Evolutionary conservation across 2,329 filamentous ascomycete species (phyloP), one percentile per base, ranked within the genome.

Genomic region (Aspergillus ustus): DNA sequence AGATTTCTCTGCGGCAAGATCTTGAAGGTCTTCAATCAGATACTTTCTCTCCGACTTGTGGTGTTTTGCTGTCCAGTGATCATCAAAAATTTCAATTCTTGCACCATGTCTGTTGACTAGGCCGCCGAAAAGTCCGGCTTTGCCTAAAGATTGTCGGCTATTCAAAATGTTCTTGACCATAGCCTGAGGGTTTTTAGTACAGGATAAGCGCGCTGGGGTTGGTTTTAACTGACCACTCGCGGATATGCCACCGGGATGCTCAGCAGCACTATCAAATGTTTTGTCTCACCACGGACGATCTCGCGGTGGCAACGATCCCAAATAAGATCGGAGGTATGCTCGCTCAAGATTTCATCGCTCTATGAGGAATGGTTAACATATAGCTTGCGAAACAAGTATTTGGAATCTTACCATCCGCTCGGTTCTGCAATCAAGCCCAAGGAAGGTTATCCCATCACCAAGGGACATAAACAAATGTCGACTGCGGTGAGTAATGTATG

Each of bases 1-100:
- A 15, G 92, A 97, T 75, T 96, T 96, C 74, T 95, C 92, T 22
- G 92, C 92, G 8, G 96, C 93, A 62, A 99, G 83, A 70, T 97
- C 92, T 77, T 99, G 96, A 28, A 99, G 81, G 70, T 97, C 93
- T 73, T 95, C 91, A 45, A 99, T 87, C 64, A 98, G 84, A 76
- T 91, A 90, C 64, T 89, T 91, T 54, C 95, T 88, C 78, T 99
- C 95, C 28, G 87, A 84, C 75, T 98, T 99, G 80, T 98, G 93
- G 72, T 93, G 91, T 73, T 92, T 96, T 43, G 94, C 92, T 0
- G 94, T 97, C 95, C 95, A 99, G 74, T 99, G 94, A 75, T 98
- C 95, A 73, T 97, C 94, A 9, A 97, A 82, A 15, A 98, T 91
- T 76, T 98, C 95, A 6, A 95, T 91, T 19, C 92, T 92, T 22